phyloP scores from a whole-genome alignment of 2,329 filamentous ascomycete species.

The Aaosphaeria arxii region DNA sequence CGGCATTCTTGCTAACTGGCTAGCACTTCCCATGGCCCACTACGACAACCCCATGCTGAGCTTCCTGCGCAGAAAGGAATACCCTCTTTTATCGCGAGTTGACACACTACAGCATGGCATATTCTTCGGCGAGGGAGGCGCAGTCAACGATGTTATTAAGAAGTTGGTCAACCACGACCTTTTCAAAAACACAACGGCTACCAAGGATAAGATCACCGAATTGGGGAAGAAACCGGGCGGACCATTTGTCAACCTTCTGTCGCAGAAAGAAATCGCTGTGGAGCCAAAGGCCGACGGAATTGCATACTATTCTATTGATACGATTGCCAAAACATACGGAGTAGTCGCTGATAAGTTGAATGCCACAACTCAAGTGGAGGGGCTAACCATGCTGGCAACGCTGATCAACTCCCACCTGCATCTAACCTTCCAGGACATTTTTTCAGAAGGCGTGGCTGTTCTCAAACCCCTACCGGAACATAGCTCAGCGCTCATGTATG shows the following conservation, averaged over 20 bases:
- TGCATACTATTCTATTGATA: slow-evolving; percentile 70
- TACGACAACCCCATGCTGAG: slow-evolving; percentile 69
- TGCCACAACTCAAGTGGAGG: slow-evolving; percentile 50
- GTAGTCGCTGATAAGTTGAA: slow-evolving; percentile 62
- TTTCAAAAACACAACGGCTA: slow-evolving; percentile 56
- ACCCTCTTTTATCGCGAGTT: slow-evolving; percentile 70
- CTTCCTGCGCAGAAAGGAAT: slow-evolving; percentile 73
- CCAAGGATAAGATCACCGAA: slow-evolving; percentile 59
- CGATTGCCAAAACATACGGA: slow-evolving; percentile 64
- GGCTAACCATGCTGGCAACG: slow-evolving; percentile 63
- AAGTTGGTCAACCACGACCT: slow-evolving; percentile 43
- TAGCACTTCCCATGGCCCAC: slow-evolving; percentile 79
- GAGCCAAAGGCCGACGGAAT: slow-evolving; percentile 66
- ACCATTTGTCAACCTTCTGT: slow-evolving; percentile 55
- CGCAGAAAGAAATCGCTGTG: slow-evolving; percentile 59
- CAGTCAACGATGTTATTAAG: slow-evolving; percentile 42
- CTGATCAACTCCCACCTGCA: slow-evolving; percentile 87
- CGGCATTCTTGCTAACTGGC: slow-evolving; percentile 74
- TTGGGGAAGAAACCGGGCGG: slow-evolving; percentile 54
- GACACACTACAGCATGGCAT: slow-evolving; percentile 68
- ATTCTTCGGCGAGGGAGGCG: slow-evolving; percentile 65
- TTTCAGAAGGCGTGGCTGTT: slow-evolving; percentile 73
- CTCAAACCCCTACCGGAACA: slow-evolving; percentile 75
- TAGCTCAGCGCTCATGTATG: slow-evolving; percentile 68
- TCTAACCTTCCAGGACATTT: slow-evolving; percentile 76